Evolutionary conservation across 352 stramenopile genomes (phyloP).

Genomic region (Phytopythium oedochilum): DNA sequence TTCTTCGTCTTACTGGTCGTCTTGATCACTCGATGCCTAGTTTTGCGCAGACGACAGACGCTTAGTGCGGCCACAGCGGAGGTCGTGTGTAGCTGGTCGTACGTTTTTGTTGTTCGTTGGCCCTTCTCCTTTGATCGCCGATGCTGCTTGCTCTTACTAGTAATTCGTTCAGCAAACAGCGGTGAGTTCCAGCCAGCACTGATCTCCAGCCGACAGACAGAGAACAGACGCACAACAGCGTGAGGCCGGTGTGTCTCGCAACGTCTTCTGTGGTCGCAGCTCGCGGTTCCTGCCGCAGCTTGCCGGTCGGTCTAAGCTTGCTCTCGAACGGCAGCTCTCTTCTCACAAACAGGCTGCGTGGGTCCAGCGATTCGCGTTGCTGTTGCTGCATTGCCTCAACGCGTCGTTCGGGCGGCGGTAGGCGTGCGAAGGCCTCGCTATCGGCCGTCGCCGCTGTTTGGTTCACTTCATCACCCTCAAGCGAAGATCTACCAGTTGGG

Average conservation of each 20-base stretch:
- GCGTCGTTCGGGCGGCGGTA: background rate
- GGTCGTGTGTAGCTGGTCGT: background rate
- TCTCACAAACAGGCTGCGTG: background rate
- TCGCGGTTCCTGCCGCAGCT: background rate
- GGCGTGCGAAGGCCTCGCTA: background rate
- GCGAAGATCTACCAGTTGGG: background rate
- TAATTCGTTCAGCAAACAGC: background rate
- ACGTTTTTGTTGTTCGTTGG: background rate
- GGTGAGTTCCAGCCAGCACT: background rate
- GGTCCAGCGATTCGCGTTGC: background rate
- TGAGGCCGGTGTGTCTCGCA: background rate
- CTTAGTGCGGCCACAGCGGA: background rate
- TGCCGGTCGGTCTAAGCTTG: background rate
- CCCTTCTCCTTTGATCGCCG: background rate
- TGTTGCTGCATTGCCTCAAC: background rate
- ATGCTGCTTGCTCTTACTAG: slow-evolving; percentile 6
- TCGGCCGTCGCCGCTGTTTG: background rate
- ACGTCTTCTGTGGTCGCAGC: slow-evolving; percentile 1
- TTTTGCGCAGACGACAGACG: background rate
- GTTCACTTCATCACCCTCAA: background rate
- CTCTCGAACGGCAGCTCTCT: background rate
- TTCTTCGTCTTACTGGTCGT: background rate
- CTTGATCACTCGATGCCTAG: background rate
- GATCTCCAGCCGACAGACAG: background rate
- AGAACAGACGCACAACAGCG: background rate